Base-by-base conservation (phyloP, 108 stramenopile genomes). In the Poteriospumella lacustris region DNA sequence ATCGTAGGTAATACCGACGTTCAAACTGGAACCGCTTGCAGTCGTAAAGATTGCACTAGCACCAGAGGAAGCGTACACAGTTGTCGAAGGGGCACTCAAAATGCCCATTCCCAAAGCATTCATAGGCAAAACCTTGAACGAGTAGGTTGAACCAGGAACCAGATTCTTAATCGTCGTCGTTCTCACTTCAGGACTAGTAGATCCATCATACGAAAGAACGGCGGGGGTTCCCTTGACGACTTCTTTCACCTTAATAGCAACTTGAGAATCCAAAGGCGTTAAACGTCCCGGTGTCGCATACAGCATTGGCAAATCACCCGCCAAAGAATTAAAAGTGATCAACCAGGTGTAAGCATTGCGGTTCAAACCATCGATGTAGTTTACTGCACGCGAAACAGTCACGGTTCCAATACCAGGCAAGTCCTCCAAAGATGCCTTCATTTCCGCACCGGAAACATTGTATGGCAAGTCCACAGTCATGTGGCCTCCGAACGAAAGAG, bases 91-190 rank as follows among this genome's bases (percentile, higher is more conserved):
- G 36, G 52, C 43, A 44, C 87, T 88, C 36, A 91, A 84, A 2
- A 90, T 62, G 38, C 92, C 91, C 38, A 70, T 68, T 28, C 92
- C 93, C 31, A 90, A 80, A 1, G 89, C 81, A 60, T 85, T 91
- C 34, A 91, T 75, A 28, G 92, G 87, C 1, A 88, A 85, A 39
- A 92, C 92, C 79, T 90, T 89, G 86, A 91, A 94, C 3, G 92
- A 90, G 81, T 92, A 92, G n/a, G 82, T 58, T 1, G 80, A 15
- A 62, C 88, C 91, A 1, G 89, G 39, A 12, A 67, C 68, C 31
- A 92, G 84, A 43, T 85, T 81, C 2, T 42, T 59, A 36, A 79
- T 85, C 33, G 86, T 80, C 68, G 88, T 86, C 34, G 75, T 58
- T 1, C 75, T 76, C 1, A 79, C 70, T 24, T 79, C 77, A 36